Conservation (phyloP, 805 yeast genomes). For the Starmerella khaoyaiensis region DNA sequence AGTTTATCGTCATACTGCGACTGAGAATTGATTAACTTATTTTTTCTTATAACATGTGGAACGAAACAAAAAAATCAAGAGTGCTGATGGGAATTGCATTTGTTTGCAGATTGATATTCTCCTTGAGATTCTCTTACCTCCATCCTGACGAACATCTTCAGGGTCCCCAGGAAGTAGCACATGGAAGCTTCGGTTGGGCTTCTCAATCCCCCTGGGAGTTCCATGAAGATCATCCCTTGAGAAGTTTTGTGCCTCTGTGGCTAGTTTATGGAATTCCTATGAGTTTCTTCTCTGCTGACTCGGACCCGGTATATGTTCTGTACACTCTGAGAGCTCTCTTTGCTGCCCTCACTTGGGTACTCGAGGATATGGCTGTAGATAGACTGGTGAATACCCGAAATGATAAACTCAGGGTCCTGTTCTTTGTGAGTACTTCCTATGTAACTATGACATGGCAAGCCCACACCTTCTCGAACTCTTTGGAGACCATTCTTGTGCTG, state of each 20-base stretch:
- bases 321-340: constrained; percentile 41
- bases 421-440: constrained; percentile 44
- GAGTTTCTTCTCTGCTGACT: constrained; percentile 29
- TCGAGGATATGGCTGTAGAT: constrained; percentile 34
- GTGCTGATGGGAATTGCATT: constrained; percentile 34
- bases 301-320: constrained; percentile 41
- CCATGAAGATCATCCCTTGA: constrained; percentile 39
- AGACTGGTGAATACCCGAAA: constrained; percentile 38
- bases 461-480: constrained; percentile 78
- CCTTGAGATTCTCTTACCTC: constrained; percentile 65
- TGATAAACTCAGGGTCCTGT: constrained; percentile 32
- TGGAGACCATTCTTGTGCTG: constrained; percentile 47
- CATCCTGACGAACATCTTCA: constrained; percentile 99
- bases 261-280: constrained; percentile 54
- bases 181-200: constrained; percentile 33
- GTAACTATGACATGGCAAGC: constrained; percentile 68
- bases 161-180: constrained; percentile 59
- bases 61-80: constrained; percentile 33
- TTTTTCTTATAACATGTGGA: too few species aligned
- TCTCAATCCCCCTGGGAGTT: constrained; percentile 77
- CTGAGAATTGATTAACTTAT: too few species aligned
- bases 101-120: constrained; percentile 41
- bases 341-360: constrained; percentile 29
- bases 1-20: too few species aligned
- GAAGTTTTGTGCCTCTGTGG: constrained; percentile 61